Percentiles rank a stretch among this genome's conserved stretches.
These are phyloP conservation scores for Fusarium aywerte DNA, from an alignment of 2,329 filamentous ascomycete species.

Conservation along the genomic window DNA sequence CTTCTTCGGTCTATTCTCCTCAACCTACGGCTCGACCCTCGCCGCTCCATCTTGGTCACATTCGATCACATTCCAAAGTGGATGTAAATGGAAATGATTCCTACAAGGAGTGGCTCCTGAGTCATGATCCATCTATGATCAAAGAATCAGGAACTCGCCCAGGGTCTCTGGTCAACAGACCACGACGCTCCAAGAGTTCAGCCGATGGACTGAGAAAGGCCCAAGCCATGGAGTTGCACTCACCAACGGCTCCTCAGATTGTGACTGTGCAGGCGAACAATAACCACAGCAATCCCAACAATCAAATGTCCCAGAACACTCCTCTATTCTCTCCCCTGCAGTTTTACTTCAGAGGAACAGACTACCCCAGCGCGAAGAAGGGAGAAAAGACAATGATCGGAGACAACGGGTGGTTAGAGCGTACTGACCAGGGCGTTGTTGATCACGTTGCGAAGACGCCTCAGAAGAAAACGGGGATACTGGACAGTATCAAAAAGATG, in stretches of 20 bases:
- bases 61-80: constrained; percentile 34
- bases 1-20: constrained; percentile 44
- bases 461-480: constrained; percentile 55
- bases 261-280: constrained; percentile 16
- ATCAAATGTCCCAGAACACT: constrained; percentile 23
- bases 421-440: constrained; percentile 46
- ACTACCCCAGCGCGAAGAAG: constrained; percentile 53
- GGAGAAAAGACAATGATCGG: constrained; percentile 65
- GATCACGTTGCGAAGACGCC: constrained; percentile 44
- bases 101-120: constrained; percentile 45
- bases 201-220: constrained; percentile 39
- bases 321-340: constrained; percentile 57
- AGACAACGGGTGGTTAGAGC: constrained; percentile 67
- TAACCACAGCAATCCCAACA: constrained; percentile 6
- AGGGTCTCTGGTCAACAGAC: constrained; percentile 34
- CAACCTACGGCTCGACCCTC: constrained; percentile 32
- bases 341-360: constrained; percentile 55
- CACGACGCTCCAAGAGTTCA: constrained; percentile 48
- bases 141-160: constrained; percentile 27
- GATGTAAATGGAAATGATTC: constrained; percentile 38
- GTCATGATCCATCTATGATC: constrained; percentile 33
- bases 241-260: constrained; percentile 30
- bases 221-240: constrained; percentile 15
- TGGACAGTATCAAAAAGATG: constrained; percentile 62
- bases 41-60: constrained; percentile 38